Evolutionary conservation across 1,284 basidiomycete genomes (phyloP).

Genomic region (Entoloma clypeatum): DNA sequence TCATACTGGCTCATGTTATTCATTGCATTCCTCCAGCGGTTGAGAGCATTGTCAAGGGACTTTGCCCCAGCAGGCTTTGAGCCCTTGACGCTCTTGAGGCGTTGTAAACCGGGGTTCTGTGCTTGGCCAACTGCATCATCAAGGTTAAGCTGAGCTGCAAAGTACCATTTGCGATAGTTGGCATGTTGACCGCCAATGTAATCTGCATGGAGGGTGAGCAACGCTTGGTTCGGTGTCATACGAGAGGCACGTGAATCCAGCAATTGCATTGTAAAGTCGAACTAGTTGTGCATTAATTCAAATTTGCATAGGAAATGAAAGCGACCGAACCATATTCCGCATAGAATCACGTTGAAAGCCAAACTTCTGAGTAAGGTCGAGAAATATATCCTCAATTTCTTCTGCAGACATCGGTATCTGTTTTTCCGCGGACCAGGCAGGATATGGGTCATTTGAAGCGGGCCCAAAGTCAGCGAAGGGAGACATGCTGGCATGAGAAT

Average conservation of each 20-base stretch:
- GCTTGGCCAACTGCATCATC: constrained; percentile 97
- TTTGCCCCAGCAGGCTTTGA: constrained; percentile 66
- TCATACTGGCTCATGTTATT: constrained; percentile 99
- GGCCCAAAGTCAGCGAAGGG: constrained; percentile 58
- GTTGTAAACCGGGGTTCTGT: constrained; percentile 89
- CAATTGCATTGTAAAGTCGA: constrained; percentile 97
- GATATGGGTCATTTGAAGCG: constrained; percentile 73
- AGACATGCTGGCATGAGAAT: constrained; percentile 56
- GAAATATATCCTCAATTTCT: constrained; percentile 98
- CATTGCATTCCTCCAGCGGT: constrained; percentile 98
- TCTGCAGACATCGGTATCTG: constrained; percentile 97
- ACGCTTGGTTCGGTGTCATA: constrained; percentile 97
- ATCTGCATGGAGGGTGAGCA: constrained; percentile 94
- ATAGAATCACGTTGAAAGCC: constrained; percentile 95
- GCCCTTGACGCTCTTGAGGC: constrained; percentile 81
- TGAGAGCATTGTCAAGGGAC: constrained; percentile 88
- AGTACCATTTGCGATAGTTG: constrained; percentile 99
- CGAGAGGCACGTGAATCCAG: constrained; percentile 96
- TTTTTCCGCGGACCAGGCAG: constrained; percentile 91
- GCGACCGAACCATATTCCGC: constrained; percentile 75
- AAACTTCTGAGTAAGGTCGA: constrained; percentile 98
- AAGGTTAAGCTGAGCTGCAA: constrained; percentile 97
- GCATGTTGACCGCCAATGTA: constrained; percentile 98
- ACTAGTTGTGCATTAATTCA: constrained; percentile 44
- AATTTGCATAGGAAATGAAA: constrained; percentile 6